Percentiles rank a stretch among this genome's conserved stretches.
phyloP scores from a whole-genome alignment of 2,329 filamentous ascomycete species.

The Neonectria faginata region DNA sequence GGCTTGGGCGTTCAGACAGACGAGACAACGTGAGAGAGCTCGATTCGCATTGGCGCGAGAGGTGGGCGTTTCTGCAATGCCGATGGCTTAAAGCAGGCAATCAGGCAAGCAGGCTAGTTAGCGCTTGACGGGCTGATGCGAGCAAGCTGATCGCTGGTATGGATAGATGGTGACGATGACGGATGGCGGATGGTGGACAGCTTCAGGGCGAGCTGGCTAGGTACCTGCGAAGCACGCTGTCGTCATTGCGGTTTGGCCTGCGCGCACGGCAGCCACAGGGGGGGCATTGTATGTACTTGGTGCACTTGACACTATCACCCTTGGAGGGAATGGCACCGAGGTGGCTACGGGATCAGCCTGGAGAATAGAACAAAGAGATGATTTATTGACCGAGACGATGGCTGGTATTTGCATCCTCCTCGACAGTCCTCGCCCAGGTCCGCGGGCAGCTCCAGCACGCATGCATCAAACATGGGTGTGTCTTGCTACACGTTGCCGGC shows the following conservation, averaged over 20 bases:
- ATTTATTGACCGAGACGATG: background rate
- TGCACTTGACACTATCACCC: background rate
- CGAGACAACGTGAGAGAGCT: conserved; percentile 10
- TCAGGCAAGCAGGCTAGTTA: background rate
- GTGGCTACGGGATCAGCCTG: background rate
- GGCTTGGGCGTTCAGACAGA: background rate
- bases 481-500: background rate
- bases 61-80: background rate
- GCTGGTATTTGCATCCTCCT: background rate
- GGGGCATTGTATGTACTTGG: background rate
- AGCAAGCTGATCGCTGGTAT: background rate
- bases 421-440: background rate
- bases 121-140: background rate
- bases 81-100: background rate
- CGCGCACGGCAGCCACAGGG: background rate
- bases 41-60: background rate
- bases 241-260: background rate
- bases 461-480: background rate
- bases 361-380: background rate
- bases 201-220: background rate
- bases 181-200: conserved; percentile 3
- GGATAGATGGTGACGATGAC: conserved; percentile 4
- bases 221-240: background rate
- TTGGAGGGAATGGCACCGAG: background rate
- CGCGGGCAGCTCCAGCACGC: too few relatives aligned